Evolutionary conservation across 192 early-diverging fungal species (phyloP).

Genomic region (Phlyctochytrium planicorne): DNA sequence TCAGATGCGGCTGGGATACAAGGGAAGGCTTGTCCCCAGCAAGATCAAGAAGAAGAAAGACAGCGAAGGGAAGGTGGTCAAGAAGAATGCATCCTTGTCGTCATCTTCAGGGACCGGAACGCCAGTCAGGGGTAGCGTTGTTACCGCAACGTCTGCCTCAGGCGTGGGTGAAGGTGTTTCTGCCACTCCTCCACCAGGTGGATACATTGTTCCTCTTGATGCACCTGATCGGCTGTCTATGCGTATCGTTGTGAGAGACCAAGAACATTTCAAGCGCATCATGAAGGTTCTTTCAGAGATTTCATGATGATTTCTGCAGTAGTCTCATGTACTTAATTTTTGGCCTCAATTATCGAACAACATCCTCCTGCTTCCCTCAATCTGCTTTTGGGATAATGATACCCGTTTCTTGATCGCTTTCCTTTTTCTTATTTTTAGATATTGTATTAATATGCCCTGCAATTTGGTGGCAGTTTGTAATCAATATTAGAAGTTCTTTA

Average conservation of each 20-base stretch:
- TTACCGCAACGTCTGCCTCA: background rate
- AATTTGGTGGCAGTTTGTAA: no score
- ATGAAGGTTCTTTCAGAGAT: conserved; percentile 1
- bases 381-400: no score
- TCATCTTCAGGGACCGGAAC: background rate
- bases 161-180: background rate
- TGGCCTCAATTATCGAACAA: no score
- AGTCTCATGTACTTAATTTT: no score
- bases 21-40: no score
- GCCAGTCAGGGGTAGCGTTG: background rate
- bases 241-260: conserved; percentile 1
- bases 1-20: background rate
- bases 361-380: no score
- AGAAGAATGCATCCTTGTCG: background rate
- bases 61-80: no score
- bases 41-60: no score
- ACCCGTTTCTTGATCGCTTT: no score
- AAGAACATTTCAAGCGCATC: background rate
- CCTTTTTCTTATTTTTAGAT: no score
- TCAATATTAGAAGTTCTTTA: no score
- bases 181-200: background rate
- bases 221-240: background rate
- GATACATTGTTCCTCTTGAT: background rate
- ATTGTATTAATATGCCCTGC: no score
- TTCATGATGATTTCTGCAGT: background rate